These are phyloP conservation scores for Cystofilobasidium macerans DNA, from an alignment of 768 basidiomycete genomes.

Conservation along the genomic window DNA sequence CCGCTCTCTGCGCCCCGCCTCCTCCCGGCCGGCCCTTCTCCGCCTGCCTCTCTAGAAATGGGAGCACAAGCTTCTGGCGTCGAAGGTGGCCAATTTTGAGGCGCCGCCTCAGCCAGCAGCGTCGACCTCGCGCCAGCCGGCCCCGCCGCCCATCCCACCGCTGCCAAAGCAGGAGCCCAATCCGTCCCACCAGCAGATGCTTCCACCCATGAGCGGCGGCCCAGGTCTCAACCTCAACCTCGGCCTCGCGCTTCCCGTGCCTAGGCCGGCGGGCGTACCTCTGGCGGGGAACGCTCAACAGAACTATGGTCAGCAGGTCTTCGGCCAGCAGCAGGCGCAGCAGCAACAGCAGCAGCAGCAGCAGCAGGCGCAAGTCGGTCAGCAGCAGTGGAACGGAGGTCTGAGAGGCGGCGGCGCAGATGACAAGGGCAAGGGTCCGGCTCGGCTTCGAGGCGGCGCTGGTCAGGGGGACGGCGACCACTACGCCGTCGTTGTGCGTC, in stretches of 20 bases:
- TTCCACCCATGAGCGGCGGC: background rate
- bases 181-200: constrained; percentile 1
- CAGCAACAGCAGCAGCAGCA: background rate
- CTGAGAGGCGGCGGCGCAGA: constrained; percentile 15
- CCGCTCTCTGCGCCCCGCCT: background rate
- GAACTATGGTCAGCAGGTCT: background rate
- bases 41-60: constrained; percentile 57
- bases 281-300: background rate
- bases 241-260: background rate
- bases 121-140: background rate
- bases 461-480: constrained; percentile 21
- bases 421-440: constrained; percentile 5
- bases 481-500: constrained; percentile 7
- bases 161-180: constrained; percentile 1
- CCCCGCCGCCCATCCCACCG: background rate
- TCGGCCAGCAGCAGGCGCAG: constrained; percentile 4
- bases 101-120: constrained; percentile 33
- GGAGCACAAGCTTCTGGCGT: constrained; percentile 88
- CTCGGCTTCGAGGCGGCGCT: constrained; percentile 19
- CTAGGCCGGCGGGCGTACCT: background rate
- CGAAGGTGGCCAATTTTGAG: constrained; percentile 89
- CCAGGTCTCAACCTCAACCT: background rate
- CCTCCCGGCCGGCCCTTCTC: constrained; percentile 21
- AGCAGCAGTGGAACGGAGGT: constrained; percentile 19
- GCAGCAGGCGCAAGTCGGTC: constrained; percentile 13